Evolutionary conservation across 768 basidiomycete genomes (phyloP), one percentile per base, ranked within the genome.

Genomic region (Leccinellum rugosiceps): DNA sequence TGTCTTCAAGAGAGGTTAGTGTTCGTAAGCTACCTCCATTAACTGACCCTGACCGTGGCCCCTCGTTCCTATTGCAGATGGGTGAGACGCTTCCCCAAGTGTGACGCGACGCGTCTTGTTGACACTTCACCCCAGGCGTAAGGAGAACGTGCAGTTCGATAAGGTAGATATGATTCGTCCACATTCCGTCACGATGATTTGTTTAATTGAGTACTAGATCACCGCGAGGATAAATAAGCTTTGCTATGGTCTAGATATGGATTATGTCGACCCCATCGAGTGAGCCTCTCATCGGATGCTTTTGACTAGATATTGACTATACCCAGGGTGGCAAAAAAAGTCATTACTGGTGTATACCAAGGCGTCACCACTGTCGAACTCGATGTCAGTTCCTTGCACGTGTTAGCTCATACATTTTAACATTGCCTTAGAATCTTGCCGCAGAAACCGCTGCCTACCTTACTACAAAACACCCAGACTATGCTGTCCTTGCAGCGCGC

Each of bases 291-390:
- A 6, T 58, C n/a, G 4, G 10, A 52, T 32, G 0, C 3, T 30
- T 17, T 1, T 28, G 4, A 4, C 26, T 55, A 35, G 28, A 57
- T 54, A 25, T 30, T 66, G 32, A 71, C 35, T 0, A 34, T 52
- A 28, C 21, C 8, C 59, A 95, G 92, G 67, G 85, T 94, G 23
- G 84, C 92, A 7, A 91, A 94, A 76, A 96, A 95, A 72, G 95
- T 97, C 57, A 90, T 95, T 44, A 83, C 85, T 25, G 95, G 94
- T 61, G 92, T 97, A 19, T 97, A 97, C 69, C 87, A 90, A 63
- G 95, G 94, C 21, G 94, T 98, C 25, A 99, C 96, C 1, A 99
- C 97, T 4, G 90, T 92, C 58, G 97, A 99, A 74, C 87, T 98
- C 56, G 96, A 99, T 75, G 94, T 95, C 65, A 64, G 90, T 77